Conservation (phyloP, 257 asterid genomes). For the Solanum pinnatisectum region DNA sequence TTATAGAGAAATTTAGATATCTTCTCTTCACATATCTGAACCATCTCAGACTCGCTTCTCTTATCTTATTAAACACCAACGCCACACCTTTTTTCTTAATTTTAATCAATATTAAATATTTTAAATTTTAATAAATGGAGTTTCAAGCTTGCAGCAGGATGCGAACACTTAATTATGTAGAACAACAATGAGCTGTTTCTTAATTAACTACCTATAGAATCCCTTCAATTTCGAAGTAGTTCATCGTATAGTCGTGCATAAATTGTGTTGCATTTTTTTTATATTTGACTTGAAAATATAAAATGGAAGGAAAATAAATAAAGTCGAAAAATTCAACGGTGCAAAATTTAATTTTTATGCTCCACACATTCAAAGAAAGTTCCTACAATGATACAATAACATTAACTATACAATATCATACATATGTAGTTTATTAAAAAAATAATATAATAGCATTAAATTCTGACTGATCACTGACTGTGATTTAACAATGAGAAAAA, state of each 20-base stretch:
- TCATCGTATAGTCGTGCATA: neutral
- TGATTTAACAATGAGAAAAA: neutral
- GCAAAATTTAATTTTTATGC: neutral
- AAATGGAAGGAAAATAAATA: neutral
- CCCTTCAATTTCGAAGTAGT: neutral
- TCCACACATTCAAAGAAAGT: neutral
- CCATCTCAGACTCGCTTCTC: fast-evolving
- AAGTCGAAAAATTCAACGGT: neutral
- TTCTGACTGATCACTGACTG: neutral
- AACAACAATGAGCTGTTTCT: neutral
- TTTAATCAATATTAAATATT: too few relatives aligned
- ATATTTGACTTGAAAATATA: neutral
- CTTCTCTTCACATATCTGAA: too few relatives aligned
- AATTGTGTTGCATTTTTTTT: neutral
- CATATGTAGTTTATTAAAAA: neutral
- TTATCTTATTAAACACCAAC: neutral
- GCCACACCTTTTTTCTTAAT: neutral
- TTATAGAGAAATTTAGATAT: neutral
- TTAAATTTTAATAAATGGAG: neutral
- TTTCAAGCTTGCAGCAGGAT: neutral
- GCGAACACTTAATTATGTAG: neutral
- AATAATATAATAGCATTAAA: neutral
- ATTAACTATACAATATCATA: neutral
- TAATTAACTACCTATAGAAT: neutral
- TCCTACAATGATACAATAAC: neutral